Evolutionary conservation across 306 rosid species (phyloP), one percentile per base, ranked within the genome.

Genomic region (Prunus salicina): DNA sequence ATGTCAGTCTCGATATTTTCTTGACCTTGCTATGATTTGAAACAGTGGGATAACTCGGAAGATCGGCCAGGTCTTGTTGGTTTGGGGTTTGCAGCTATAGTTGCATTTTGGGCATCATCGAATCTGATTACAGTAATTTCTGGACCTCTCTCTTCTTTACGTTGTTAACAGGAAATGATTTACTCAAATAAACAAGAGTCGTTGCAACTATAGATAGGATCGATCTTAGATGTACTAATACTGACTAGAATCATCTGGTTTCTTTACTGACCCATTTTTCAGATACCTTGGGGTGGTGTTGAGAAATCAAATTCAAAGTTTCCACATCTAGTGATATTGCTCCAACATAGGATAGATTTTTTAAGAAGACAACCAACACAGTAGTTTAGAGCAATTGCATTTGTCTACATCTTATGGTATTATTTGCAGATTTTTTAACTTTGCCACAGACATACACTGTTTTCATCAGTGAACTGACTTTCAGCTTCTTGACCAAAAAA

Each of bases 81-180:
- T 62, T 82, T 93, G 76, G 98, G 98, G 63, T 93, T 93, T 87
- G 84, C 98, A 75, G 89, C 88, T 70, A 20, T 93, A 61, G 97
- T 81, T 41, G 90, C 84, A 32, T 7, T 87, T 62, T 91, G 97
- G 98, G 85, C 97, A 22, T 78, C 93, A 6, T 65, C 88, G 28
- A 91, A 91, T 80, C 70, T 91, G 56, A 72, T 93, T 49, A 41
- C 91, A 67, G 97, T 93, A 91, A 88, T 73, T 61, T 24, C 38
- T 50, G 34, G 20, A 46, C 41, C 67, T 73, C 45, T 57, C 64
- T 61, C 65, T 71, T 60, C 63, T 72, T 38, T 61, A 45, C 15
- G 43, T 8, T 47, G 57, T 76, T 70, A 50, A 73, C 20, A 25
- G 9, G 75, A 47, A 32, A 67, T 47, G 61, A 5, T 22, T 60